A percentile compares a stretch with the other conserved stretches of the same genome.
Conservation (phyloP, 495 filamentous ascomycete genomes). For the Antarctomyces pellizariae region DNA sequence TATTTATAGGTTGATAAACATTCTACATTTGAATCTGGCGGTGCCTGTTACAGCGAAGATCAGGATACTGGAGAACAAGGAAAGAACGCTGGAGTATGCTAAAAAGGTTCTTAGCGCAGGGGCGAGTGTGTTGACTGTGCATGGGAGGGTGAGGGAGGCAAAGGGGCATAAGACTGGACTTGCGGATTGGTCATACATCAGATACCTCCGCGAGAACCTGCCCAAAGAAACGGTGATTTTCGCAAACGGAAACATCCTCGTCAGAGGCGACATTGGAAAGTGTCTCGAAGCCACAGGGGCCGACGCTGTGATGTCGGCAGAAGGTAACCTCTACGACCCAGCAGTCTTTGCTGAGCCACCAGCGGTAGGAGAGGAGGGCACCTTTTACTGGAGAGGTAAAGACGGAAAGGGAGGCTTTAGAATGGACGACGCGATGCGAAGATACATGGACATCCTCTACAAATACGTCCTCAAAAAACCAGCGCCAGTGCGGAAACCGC, state of each 20-base stretch:
- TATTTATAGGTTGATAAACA: constrained; percentile 57
- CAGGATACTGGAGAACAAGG: constrained; percentile 64
- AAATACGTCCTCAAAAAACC: constrained; percentile 39
- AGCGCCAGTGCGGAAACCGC: constrained; percentile 37
- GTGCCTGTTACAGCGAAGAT: constrained; percentile 92
- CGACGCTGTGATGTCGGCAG: constrained; percentile 87
- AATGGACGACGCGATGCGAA: constrained; percentile 63
- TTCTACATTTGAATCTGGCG: constrained; percentile 36
- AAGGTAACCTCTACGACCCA: constrained; percentile 82
- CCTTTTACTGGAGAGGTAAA: constrained; percentile 65
- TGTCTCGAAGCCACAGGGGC: constrained; percentile 73
- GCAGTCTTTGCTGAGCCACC: constrained; percentile 58
- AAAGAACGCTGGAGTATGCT: constrained; percentile 75
- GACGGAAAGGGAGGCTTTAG: constrained; percentile 72
- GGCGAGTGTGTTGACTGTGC: constrained; percentile 78
- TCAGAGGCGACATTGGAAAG: constrained; percentile 49
- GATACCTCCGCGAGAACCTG: constrained; percentile 61
- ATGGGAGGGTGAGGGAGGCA: constrained; percentile 73
- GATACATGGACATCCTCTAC: constrained; percentile 80
- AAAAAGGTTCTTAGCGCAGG: constrained; percentile 71
- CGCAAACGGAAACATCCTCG: constrained; percentile 86
- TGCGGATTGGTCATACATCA: constrained; percentile 72
- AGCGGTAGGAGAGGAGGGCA: constrained; percentile 31
- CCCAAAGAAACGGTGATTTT: constrained; percentile 81
- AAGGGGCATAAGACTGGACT: constrained; percentile 91